Percentiles rank a stretch among this genome's conserved stretches.
Evolutionary conservation across 768 basidiomycete genomes (phyloP).

Genomic region (Leccinellum luteum): DNA sequence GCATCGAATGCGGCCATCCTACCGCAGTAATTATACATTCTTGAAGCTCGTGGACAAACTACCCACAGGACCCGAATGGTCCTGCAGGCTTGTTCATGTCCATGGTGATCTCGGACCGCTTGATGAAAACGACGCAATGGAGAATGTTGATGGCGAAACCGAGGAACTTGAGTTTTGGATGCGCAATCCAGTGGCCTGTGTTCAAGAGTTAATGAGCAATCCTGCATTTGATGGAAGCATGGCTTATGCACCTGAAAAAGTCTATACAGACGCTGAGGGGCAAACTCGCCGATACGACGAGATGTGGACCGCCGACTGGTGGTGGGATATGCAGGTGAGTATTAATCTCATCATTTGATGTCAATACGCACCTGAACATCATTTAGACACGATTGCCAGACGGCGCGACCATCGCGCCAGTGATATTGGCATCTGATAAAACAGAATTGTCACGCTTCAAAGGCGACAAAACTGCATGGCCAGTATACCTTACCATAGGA

Average conservation of each 20-base stretch:
- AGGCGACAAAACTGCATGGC: background rate
- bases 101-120: background rate
- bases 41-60: background rate
- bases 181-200: background rate
- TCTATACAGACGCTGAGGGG: background rate
- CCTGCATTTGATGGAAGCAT: background rate
- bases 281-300: background rate
- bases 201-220: background rate
- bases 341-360: background rate
- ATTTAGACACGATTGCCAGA: background rate
- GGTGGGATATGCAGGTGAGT: background rate
- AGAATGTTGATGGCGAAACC: no score
- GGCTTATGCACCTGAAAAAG: background rate
- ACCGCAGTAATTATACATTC: background rate
- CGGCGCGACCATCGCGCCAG: background rate
- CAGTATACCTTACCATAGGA: background rate
- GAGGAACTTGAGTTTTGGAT: background rate
- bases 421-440: background rate
- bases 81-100: background rate
- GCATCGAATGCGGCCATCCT: background rate
- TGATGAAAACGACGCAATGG: no score
- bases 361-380: background rate
- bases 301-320: background rate
- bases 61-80: background rate
- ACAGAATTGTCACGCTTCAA: background rate